Percentiles rank a stretch among this genome's conserved stretches.
Evolutionary conservation across 495 filamentous ascomycete genomes (phyloP).

Genomic region (Achaetomiella virescens): DNA sequence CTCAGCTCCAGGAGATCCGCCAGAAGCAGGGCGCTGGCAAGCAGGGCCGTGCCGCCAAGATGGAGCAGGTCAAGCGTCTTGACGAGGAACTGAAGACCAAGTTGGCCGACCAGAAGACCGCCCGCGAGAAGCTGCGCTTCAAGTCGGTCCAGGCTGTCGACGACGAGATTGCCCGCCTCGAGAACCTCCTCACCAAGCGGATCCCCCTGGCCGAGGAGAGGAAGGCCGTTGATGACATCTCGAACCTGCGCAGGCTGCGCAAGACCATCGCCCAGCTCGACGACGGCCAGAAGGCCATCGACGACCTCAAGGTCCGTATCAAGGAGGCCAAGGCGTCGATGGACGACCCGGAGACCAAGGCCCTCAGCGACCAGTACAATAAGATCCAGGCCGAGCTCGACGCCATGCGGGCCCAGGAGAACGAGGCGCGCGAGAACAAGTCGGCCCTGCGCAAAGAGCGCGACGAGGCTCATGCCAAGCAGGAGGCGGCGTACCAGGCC

Average conservation of each 20-base stretch:
- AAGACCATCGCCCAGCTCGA: constrained; percentile 85
- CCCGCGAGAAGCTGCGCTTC: constrained; percentile 67
- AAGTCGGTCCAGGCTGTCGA: constrained; percentile 86
- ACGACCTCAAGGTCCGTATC: constrained; percentile 76
- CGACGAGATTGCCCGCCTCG: constrained; percentile 67
- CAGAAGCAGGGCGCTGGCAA: constrained; percentile 81
- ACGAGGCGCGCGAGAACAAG: constrained; percentile 78
- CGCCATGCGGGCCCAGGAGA: constrained; percentile 80
- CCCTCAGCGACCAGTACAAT: constrained; percentile 75
- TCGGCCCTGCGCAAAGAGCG: constrained; percentile 84
- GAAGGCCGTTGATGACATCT: constrained; percentile 80
- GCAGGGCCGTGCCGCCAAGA: constrained; percentile 61
- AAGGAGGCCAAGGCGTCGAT: constrained; percentile 75
- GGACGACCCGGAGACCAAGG: constrained; percentile 89
- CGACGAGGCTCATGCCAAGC: constrained; percentile 69
- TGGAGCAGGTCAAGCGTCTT: constrained; percentile 79
- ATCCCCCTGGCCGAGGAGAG: constrained; percentile 96
- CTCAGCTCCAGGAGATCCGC: constrained; percentile 64
- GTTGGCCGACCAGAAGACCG: constrained; percentile 78
- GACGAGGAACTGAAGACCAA: constrained; percentile 76
- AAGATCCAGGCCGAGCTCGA: constrained; percentile 81
- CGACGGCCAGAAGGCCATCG: constrained; percentile 74
- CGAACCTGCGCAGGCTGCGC: constrained; percentile 74
- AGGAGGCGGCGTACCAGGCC: constrained; percentile 73
- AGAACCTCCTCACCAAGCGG: constrained; percentile 73